Percentiles rank a stretch among this genome's conserved stretches.
phyloP scores from a whole-genome alignment of 257 asterid genomes.

The Solanum sitiens region DNA sequence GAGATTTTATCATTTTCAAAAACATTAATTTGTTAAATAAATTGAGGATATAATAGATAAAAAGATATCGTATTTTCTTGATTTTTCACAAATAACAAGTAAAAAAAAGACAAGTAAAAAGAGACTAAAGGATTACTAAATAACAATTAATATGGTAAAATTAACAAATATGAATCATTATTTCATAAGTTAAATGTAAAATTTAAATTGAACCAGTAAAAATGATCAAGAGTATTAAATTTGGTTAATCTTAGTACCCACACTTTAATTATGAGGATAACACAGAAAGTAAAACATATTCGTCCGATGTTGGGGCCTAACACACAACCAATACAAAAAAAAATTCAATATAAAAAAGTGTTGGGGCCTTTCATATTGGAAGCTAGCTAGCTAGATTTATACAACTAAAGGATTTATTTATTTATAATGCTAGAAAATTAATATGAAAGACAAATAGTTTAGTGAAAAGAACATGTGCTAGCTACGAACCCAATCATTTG shows the following conservation, averaged over 20 bases:
- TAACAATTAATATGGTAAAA: too few species aligned
- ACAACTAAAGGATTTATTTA: not conserved
- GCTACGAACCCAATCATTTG: not conserved
- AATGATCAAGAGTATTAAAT: not conserved
- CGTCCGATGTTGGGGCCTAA: not conserved
- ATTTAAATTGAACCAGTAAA: too few species aligned
- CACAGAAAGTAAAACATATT: not conserved
- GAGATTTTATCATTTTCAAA: too few species aligned
- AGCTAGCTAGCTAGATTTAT: not conserved
- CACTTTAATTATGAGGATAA: not conserved
- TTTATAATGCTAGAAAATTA: not conserved
- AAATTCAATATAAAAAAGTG: not conserved
- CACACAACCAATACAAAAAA: not conserved
- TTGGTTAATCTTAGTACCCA: not conserved
- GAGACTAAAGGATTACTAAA: too few species aligned
- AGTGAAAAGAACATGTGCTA: not conserved
- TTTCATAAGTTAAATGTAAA: too few species aligned
- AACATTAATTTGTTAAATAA: too few species aligned
- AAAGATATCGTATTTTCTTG: too few species aligned
- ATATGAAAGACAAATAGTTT: not conserved
- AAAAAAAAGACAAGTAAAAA: too few species aligned
- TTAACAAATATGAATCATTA: not conserved
- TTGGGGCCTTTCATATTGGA: not conserved
- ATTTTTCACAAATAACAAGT: too few species aligned
- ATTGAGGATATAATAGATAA: too few species aligned